Evolutionary conservation across 2,329 filamentous ascomycete species (phyloP).

Genomic region (Pseudogymnoascus sp.): DNA sequence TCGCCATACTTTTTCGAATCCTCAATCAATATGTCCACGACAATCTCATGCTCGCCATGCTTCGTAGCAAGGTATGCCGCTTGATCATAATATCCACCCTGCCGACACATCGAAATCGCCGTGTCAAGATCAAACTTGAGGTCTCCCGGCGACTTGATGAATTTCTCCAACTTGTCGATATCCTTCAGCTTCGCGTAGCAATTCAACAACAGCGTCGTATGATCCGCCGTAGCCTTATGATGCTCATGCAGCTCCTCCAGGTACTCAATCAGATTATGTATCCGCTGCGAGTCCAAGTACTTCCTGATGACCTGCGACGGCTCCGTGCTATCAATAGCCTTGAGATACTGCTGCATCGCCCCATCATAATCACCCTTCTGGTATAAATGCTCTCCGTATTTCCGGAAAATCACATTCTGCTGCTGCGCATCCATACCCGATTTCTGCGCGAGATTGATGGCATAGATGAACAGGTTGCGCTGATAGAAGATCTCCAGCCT

Average conservation of each 20-base stretch:
- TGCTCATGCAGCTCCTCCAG: conserved; percentile 94
- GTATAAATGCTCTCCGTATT: conserved; percentile 89
- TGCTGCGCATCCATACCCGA: conserved; percentile 70
- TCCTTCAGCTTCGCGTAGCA: conserved; percentile 98
- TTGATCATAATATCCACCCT: conserved; percentile 94
- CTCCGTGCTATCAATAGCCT: conserved; percentile 91
- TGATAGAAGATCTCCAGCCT: conserved; percentile 91
- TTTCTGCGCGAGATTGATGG: conserved; percentile 88
- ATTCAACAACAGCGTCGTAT: conserved; percentile 88
- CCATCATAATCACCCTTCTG: conserved; percentile 94
- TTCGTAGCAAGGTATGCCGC: conserved; percentile 92
- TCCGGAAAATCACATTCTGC: conserved; percentile 85
- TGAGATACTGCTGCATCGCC: conserved; percentile 97
- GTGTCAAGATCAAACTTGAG: conserved; percentile 96
- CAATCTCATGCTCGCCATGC: conserved; percentile 85
- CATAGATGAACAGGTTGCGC: conserved; percentile 82
- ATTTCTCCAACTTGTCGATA: conserved; percentile 88
- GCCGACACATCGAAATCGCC: conserved; percentile 92
- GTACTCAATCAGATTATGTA: conserved; percentile 95
- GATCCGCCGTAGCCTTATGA: conserved; percentile 85
- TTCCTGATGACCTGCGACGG: conserved; percentile 95
- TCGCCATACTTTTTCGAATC: conserved; percentile 86
- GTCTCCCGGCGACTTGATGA: conserved; percentile 91
- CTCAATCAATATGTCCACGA: conserved; percentile 92
- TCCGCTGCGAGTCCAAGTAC: conserved; percentile 94